A percentile compares a stretch with the other conserved stretches of the same genome.
phyloP scores from a whole-genome alignment of 371 early-diverging fungal genomes.

The Syncephalastrum contaminatum region DNA sequence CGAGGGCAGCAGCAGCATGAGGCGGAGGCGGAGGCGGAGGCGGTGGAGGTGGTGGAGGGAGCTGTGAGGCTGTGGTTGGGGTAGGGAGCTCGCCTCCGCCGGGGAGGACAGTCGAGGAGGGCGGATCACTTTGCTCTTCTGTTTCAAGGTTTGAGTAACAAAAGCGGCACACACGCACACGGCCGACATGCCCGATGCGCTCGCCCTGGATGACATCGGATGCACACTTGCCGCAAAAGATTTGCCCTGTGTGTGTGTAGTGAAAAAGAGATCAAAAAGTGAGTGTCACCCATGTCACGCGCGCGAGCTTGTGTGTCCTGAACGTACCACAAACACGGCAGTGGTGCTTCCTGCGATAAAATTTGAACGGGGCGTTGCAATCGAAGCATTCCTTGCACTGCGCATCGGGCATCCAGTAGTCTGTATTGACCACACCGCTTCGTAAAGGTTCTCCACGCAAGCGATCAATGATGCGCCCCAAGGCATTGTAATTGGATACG shows the following conservation, averaged over 20 bases:
- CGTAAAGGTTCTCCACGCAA: slow-evolving; percentile 50
- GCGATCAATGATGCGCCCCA: slow-evolving; percentile 17
- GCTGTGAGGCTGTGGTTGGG: no score
- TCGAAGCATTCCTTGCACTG: slow-evolving; percentile 75
- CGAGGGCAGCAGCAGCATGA: slow-evolving; percentile 1
- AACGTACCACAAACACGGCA: slow-evolving; percentile 78
- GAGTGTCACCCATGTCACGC: no score
- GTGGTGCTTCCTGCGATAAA: slow-evolving; percentile 77
- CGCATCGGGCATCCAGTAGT: slow-evolving; percentile 86
- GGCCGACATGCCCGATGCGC: slow-evolving; percentile 56
- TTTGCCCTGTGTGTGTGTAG: slow-evolving; percentile 43
- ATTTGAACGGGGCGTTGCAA: slow-evolving; percentile 68
- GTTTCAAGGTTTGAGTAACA: slow-evolving; percentile 56
- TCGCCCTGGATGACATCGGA: slow-evolving; percentile 63
- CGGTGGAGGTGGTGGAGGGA: background rate
- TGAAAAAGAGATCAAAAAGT: background rate
- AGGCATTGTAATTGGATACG: slow-evolving; percentile 14
- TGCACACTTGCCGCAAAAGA: slow-evolving; percentile 73
- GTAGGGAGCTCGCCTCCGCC: no score
- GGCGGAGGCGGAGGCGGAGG: background rate
- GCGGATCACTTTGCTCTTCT: slow-evolving; percentile 34
- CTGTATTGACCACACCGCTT: slow-evolving; percentile 34
- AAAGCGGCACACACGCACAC: slow-evolving; percentile 69
- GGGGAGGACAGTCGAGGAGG: no score
- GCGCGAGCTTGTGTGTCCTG: no score